Evolutionary conservation across 106 monocot genomes (phyloP).

Genomic region (Dioscorea alata): DNA sequence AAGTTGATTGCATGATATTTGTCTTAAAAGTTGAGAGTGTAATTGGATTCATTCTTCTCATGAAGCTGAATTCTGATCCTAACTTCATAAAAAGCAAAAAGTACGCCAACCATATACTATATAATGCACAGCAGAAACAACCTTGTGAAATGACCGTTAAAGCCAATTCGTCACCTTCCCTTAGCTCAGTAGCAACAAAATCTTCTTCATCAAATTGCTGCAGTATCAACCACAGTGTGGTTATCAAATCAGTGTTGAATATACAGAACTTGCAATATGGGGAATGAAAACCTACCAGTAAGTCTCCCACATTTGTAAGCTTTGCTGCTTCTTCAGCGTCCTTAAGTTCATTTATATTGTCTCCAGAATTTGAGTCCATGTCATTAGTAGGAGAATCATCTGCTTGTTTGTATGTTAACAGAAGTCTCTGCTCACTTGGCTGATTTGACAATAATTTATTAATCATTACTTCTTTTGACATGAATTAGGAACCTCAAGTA

Average conservation of each 20-base stretch:
- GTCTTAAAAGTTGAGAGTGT: too few species aligned
- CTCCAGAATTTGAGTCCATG: slow-evolving; percentile 22
- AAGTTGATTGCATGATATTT: too few species aligned
- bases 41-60: too few species aligned
- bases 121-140: slow-evolving; percentile 13
- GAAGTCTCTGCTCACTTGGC: slow-evolving; percentile 62
- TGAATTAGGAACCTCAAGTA: too few species aligned
- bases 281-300: slow-evolving; percentile 49
- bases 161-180: slow-evolving; percentile 83
- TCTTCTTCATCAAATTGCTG: slow-evolving; percentile 70
- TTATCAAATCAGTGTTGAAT: neutral
- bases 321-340: slow-evolving; percentile 30
- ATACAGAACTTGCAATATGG: neutral
- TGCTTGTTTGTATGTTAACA: slow-evolving; percentile 41
- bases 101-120: neutral
- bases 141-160: slow-evolving; percentile 75
- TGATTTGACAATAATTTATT: slow-evolving; percentile 4
- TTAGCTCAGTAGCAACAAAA: slow-evolving; percentile 60
- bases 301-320: slow-evolving; percentile 32
- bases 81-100: neutral
- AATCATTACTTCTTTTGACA: too few species aligned
- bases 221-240: slow-evolving; percentile 7
- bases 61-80: too few species aligned
- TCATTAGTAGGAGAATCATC: slow-evolving; percentile 24
- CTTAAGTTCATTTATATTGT: slow-evolving; percentile 8